Evolutionary conservation across 1,284 basidiomycete species (phyloP).

Genomic region (Crepidotus sp.): DNA sequence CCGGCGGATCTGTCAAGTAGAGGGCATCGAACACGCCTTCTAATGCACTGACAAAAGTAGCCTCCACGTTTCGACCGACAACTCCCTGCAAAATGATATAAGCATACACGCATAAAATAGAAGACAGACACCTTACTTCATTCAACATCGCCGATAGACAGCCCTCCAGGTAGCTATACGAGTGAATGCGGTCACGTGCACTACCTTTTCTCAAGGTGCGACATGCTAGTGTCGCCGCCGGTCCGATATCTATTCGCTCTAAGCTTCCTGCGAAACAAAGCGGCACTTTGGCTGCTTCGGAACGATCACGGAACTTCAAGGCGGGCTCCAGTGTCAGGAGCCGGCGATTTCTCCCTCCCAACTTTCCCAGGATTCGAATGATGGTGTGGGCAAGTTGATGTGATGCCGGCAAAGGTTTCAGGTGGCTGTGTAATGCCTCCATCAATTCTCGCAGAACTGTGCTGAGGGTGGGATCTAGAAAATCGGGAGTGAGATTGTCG

Average conservation of each 20-base stretch:
- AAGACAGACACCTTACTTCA: constrained; percentile 42
- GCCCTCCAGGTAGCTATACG: constrained; percentile 74
- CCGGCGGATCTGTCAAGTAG: constrained; percentile 42
- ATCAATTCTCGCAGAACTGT: constrained; percentile 92
- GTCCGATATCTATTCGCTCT: constrained; percentile 66
- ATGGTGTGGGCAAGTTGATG: constrained; percentile 93
- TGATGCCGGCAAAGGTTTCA: constrained; percentile 86
- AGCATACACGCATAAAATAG: constrained; percentile 3
- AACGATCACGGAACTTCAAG: constrained; percentile 64
- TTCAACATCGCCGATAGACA: constrained; percentile 67
- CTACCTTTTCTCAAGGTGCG: constrained; percentile 56
- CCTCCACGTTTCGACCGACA: constrained; percentile 66
- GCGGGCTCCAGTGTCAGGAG: constrained; percentile 78
- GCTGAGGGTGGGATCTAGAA: constrained; percentile 93
- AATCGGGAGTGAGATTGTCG: constrained; percentile 97
- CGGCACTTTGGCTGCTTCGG: constrained; percentile 59
- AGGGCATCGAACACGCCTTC: constrained; percentile 78
- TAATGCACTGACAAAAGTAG: constrained; percentile 62
- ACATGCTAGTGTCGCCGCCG: constrained; percentile 67
- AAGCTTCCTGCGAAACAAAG: constrained; percentile 69
- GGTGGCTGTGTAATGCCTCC: constrained; percentile 85
- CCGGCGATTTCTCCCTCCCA: constrained; percentile 91
- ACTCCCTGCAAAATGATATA: constrained; percentile 44
- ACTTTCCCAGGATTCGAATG: constrained; percentile 93
- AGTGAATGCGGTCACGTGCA: constrained; percentile 60